Base-by-base conservation (phyloP, 2,329 filamentous ascomycete genomes). In the Sporothrix mexicana region DNA sequence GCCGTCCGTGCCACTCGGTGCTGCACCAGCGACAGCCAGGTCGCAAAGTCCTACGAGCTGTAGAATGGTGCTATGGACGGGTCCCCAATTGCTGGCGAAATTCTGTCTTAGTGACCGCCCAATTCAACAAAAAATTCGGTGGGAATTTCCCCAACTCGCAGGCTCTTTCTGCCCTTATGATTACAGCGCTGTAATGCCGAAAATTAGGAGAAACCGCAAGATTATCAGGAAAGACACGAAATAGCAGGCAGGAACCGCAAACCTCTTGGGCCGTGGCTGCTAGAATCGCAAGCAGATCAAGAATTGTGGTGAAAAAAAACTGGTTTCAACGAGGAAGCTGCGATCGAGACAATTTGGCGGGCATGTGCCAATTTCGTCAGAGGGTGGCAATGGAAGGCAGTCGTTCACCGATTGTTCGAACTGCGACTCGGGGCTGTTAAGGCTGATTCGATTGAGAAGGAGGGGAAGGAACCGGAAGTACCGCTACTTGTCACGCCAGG, bases 81-180 rank as follows among this genome's bases (percentile, higher is more conserved):
- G n/a, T 12, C 61, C 61, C 61, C 45, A 53, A 53, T 51, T 47
- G 51, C 53, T 47, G n/a, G 68, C 53, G n/a, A 69, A 47, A 62
- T 51, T 62, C 69, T 43, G 69, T 36, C 15, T 57, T 45, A 53
- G 57, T 49, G 45, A 53, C 30, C 30, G 36, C 36, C 49, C 13
- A 30, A 72, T 72, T 74, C 73, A 74, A 74, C 73, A 72, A 72
- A 74, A 74, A 64, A 71, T 36, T 64, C 70, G 73, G 59, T 74
- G 70, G 70, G 73, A 72, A 53, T 20, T 30, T 69, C 49, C 72
- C 70, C 73, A 69, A 72, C 49, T 64, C 36, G n/a, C 36, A 45
- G n/a, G 36, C 20, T 55, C 43, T 45, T 57, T 25, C 36, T 67
- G 59, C 41, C 41, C 43, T 51, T 49, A 36, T 53, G 9, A 68